Conservation (phyloP, 2,329 filamentous ascomycete genomes). For the Xylariaceae sp. region DNA sequence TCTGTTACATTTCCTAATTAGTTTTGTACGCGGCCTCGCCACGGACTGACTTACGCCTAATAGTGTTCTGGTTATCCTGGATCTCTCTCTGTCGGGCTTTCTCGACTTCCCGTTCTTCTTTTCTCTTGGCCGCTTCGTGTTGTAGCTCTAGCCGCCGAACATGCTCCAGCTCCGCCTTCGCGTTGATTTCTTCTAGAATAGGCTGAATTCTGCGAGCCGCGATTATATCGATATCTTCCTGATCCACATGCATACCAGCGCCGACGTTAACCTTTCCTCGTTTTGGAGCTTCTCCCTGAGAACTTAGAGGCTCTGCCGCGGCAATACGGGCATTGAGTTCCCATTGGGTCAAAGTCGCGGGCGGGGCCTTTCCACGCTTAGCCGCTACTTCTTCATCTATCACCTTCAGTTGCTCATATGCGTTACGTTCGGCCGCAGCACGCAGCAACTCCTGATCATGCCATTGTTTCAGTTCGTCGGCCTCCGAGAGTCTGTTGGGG, state of each 20-base stretch:
- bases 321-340: slow-evolving; percentile 64
- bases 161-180: slow-evolving; percentile 66
- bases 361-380: slow-evolving; percentile 67
- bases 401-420: slow-evolving; percentile 67
- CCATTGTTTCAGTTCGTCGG: slow-evolving; percentile 68
- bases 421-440: slow-evolving; percentile 76
- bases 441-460: slow-evolving; percentile 70
- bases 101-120: slow-evolving; percentile 49
- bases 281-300: slow-evolving; percentile 52
- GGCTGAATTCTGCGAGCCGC: slow-evolving; percentile 74
- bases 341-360: slow-evolving; percentile 68
- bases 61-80: slow-evolving; percentile 47
- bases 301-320: slow-evolving; percentile 60
- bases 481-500: slow-evolving; percentile 58
- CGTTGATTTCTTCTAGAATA: slow-evolving; percentile 76
- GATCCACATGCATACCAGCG: slow-evolving; percentile 72
- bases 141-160: slow-evolving; percentile 59
- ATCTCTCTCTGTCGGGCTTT: slow-evolving; percentile 49
- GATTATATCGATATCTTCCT: slow-evolving; percentile 71
- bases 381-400: slow-evolving; percentile 78
- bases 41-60: slow-evolving; percentile 48
- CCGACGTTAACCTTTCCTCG: slow-evolving; percentile 63
- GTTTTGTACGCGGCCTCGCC: not conserved
- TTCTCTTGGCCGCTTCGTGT: slow-evolving; percentile 58
- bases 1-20: slow-evolving; percentile 30